phyloP scores from a whole-genome alignment of 192 early-diverging fungal genomes.

The Entomortierella beljakovae region DNA sequence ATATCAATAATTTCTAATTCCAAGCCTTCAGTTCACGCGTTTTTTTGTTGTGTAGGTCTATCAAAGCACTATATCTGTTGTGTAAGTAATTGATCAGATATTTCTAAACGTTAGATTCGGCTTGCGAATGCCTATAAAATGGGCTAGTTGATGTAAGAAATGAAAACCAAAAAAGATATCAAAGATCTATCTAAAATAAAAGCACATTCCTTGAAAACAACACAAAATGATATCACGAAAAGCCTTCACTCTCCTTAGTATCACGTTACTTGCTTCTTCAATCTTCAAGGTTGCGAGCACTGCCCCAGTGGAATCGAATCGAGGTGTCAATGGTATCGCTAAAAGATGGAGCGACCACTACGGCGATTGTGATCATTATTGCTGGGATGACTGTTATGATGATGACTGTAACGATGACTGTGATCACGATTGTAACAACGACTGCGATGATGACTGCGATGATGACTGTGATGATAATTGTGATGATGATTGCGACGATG shows the following conservation, averaged over 20 bases:
- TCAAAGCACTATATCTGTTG: no score
- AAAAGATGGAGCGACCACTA: slow-evolving; percentile 1
- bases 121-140: no score
- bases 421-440: background rate
- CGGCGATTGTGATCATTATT: slow-evolving; percentile 1
- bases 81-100: no score
- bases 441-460: slow-evolving; percentile 21
- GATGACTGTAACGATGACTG: slow-evolving; percentile 6
- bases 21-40: no score
- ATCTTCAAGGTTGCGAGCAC: slow-evolving; percentile 28
- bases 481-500: slow-evolving; percentile 3
- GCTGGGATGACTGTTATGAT: background rate
- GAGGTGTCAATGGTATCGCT: background rate
- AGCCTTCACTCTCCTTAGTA: slow-evolving; percentile 38
- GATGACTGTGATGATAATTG: background rate
- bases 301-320: slow-evolving; percentile 9
- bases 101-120: no score
- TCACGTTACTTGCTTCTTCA: slow-evolving; percentile 11
- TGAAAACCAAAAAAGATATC: no score
- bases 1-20: no score
- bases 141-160: no score
- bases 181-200: no score
- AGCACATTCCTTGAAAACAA: background rate
- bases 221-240: slow-evolving; percentile 18
- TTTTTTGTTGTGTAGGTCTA: no score